Base-by-base conservation (phyloP, 2,329 filamentous ascomycete species). In the Claviceps citrina region DNA sequence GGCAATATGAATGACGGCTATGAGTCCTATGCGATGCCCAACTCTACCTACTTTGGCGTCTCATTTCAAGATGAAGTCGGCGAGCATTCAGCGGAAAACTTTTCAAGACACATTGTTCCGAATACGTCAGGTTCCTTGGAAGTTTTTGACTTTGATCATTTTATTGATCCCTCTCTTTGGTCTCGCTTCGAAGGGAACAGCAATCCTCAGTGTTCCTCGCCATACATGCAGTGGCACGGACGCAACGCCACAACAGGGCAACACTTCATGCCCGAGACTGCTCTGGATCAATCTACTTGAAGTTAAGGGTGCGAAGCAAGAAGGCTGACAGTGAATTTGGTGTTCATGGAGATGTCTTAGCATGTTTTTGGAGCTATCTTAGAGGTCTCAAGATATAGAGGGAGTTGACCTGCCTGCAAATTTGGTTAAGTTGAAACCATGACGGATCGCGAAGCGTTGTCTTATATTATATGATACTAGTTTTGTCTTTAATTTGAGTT, bases 111-210 rank as follows among this genome's bases (percentile, higher is more conserved):
- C 6, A 4, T 15, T 2, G 24, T 10, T 30, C 25, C 32, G 16
- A 10, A 15, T 8, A 26, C 28, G 15, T 13, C 35, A 5, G 22
- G 26, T 19, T 19, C 27, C n/a, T 7, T 32, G 15, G 42, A 41
- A 4, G 7, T 10, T n/a, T 19, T 42, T 15, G 19, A 20, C 18
- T 18, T 39, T 20, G 43, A 42, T 12, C 5, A 20, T 26, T 44
- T 34, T 30, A 42, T 45, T 31, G 43, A 40, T 38, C 43, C 43
- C 7, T 40, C 34, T 4, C 37, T 43, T 24, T 42, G 38, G 19
- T 36, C 39, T 10, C 7, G n/a, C 22, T 15, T 34, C 12, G 43
- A 38, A 16, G 27, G 20, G 16, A 22, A 31, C 5, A 34, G 15
- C 5, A 34, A 19, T 18, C 10, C 20, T 31, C 36, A 39, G 7